Evolutionary conservation across 768 basidiomycete genomes (phyloP).

Genomic region (Tylopilus subfusipes): DNA sequence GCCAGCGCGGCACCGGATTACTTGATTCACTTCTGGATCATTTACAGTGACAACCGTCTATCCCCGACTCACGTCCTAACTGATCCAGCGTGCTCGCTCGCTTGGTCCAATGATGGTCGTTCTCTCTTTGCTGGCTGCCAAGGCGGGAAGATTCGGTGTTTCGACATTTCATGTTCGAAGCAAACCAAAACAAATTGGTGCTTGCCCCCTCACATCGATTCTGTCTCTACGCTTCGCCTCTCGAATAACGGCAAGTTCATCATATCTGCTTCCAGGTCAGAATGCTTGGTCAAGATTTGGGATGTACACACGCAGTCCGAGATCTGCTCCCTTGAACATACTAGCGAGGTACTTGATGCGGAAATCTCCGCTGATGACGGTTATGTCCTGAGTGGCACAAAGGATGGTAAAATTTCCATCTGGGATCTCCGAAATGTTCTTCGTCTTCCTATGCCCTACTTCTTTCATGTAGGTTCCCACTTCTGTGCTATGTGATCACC

Average conservation of each 20-base stretch:
- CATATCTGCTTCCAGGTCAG: slow-evolving; percentile 17
- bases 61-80: background rate
- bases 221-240: slow-evolving; percentile 13
- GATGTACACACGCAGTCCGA: slow-evolving; percentile 4
- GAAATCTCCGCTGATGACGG: slow-evolving; percentile 17
- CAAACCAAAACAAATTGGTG: slow-evolving; percentile 4
- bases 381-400: slow-evolving; percentile 1
- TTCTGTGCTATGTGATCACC: background rate
- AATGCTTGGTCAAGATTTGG: slow-evolving; percentile 17
- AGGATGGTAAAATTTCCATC: slow-evolving; percentile 8
- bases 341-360: slow-evolving; percentile 8
- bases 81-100: slow-evolving; percentile 12
- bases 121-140: slow-evolving; percentile 16
- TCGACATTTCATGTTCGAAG: slow-evolving; percentile 5
- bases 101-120: slow-evolving; percentile 18
- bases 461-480: slow-evolving; percentile 6
- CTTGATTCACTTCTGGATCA: slow-evolving; percentile 9
- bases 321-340: slow-evolving; percentile 9
- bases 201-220: slow-evolving; percentile 9
- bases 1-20: slow-evolving; percentile 11
- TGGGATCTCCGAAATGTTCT: slow-evolving; percentile 16
- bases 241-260: slow-evolving; percentile 22
- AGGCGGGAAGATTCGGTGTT: slow-evolving; percentile 10
- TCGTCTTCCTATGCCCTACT: slow-evolving; percentile 7
- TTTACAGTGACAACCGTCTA: background rate